These are phyloP conservation scores for Ceratonia siliqua DNA, from an alignment of 306 rosid genomes.

Conservation along the genomic window DNA sequence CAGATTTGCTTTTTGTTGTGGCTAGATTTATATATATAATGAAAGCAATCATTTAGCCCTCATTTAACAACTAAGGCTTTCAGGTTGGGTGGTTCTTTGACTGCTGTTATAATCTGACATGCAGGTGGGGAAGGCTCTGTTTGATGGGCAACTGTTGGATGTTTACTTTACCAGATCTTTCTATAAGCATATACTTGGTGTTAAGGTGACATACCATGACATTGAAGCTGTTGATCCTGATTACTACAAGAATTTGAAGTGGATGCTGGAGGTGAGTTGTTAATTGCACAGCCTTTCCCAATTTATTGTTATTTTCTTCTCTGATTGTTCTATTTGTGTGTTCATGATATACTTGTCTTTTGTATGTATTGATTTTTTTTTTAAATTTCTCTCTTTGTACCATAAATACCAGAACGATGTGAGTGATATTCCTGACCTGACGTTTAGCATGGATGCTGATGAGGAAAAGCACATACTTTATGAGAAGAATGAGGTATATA, in stretches of 20 bases:
- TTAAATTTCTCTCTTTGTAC: conserved; percentile 15
- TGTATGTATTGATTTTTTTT: neutral
- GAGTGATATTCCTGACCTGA: conserved; percentile 87
- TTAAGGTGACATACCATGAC: conserved; percentile 99
- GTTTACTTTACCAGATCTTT: conserved; percentile 98
- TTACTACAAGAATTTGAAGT: conserved; percentile 95
- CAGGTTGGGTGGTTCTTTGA: conserved; percentile 25
- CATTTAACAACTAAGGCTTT: conserved; percentile 3
- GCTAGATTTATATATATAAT: conserved; percentile 9
- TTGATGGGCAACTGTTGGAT: conserved; percentile 97
- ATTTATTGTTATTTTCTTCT: conserved; percentile 2
- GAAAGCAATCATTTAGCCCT: neutral
- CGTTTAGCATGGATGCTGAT: conserved; percentile 99
- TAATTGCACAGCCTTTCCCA: conserved; percentile 19
- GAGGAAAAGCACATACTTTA: conserved; percentile 96
- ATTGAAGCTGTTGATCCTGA: conserved; percentile 99
- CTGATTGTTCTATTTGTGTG: conserved; percentile 21
- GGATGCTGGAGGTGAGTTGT: conserved; percentile 93
- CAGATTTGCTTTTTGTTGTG: neutral
- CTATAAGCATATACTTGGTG: conserved; percentile 96
- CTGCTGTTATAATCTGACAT: conserved; percentile 32
- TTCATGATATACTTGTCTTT: conserved; percentile 24
- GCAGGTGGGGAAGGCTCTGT: conserved; percentile 98
- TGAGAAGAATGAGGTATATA: conserved; percentile 81
- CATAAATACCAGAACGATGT: conserved; percentile 69